These are phyloP conservation scores for Macadamia tetraphylla DNA, from an alignment of 164 flowering plant genomes.

Conservation along the genomic window DNA sequence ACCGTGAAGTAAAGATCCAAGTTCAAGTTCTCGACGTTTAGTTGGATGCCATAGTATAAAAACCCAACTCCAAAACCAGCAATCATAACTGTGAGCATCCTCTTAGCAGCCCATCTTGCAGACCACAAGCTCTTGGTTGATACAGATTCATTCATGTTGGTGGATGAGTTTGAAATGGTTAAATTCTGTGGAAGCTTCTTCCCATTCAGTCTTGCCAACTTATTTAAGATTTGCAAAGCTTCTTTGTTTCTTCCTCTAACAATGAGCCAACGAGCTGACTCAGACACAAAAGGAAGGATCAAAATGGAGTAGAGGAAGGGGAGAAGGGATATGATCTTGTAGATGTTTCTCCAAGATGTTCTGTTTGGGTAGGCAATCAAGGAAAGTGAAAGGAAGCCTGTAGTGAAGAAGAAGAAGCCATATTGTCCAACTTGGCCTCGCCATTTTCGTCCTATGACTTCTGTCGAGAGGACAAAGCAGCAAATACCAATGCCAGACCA, in stretches of 20 bases:
- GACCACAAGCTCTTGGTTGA: slow-evolving; percentile 29
- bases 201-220: slow-evolving; percentile 44
- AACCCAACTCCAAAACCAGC: slow-evolving; percentile 58
- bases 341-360: slow-evolving; percentile 43
- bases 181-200: slow-evolving; percentile 39
- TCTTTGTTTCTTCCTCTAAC: slow-evolving; percentile 39
- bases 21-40: slow-evolving; percentile 50
- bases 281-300: slow-evolving; percentile 41
- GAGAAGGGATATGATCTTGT: slow-evolving; percentile 38
- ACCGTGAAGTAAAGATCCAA: slow-evolving; percentile 53
- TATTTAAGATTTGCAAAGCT: slow-evolving; percentile 37
- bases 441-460: slow-evolving; percentile 56
- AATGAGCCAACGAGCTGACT: slow-evolving; percentile 64
- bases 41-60: slow-evolving; percentile 57
- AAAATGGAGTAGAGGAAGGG: slow-evolving; percentile 40
- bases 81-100: slow-evolving; percentile 42
- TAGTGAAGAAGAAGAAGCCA: slow-evolving; percentile 63
- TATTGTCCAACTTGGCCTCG: slow-evolving; percentile 64
- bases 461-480: slow-evolving; percentile 59
- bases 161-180: slow-evolving; percentile 23
- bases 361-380: slow-evolving; percentile 45
- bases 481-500: slow-evolving; percentile 58
- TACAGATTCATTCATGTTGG: not conserved
- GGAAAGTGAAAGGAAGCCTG: slow-evolving; percentile 60
- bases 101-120: slow-evolving; percentile 42